Base-by-base conservation (phyloP, 495 filamentous ascomycete genomes). In the Diplogelasinospora grovesii region DNA sequence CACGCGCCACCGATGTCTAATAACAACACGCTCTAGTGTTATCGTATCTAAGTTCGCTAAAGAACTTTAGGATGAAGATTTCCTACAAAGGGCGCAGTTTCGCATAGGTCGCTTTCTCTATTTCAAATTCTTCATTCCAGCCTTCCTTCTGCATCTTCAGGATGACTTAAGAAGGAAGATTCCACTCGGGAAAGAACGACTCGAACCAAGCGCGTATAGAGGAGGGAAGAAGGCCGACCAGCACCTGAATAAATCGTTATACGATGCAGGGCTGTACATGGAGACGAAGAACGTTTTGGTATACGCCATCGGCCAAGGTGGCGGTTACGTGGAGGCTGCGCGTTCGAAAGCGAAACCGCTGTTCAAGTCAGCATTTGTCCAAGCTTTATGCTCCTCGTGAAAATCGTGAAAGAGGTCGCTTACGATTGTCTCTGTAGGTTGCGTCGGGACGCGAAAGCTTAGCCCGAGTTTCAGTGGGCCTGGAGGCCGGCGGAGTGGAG, bases 311-410 rank as follows among this genome's bases (percentile, higher is more conserved):
- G 16, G 19, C 47, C 21, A 18, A 27, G 8, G 26, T 50, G 11
- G 32, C 27, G 31, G 26, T 30, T 29, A 32, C 47, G 22, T 5
- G 23, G 15, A 50, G 25, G 41, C 14, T 26, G 19, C 37, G 47
- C 21, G 42, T 50, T n/a, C 37, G 41, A 45, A 45, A 45, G 27
- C 41, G 36, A 41, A 50, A 35, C 22, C 34, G 35, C 35, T 48
- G 14, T 8, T 8, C 18, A 14, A 23, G 19, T 36, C 9, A 38
- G 21, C 15, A 4, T 8, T 28, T 27, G 32, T 45, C 19, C 29
- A 22, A 18, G 13, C 38, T 19, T 3, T 10, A 22, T 29, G 22
- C 28, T 18, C 13, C 14, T n/a, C n/a, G n/a, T n/a, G n/a, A n/a
- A n/a, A 8, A 8, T 10, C 10, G 24, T 36, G 23, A 22, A 34